Conservation (phyloP, 164 flowering plant genomes). For the Stephania japonica region DNA sequence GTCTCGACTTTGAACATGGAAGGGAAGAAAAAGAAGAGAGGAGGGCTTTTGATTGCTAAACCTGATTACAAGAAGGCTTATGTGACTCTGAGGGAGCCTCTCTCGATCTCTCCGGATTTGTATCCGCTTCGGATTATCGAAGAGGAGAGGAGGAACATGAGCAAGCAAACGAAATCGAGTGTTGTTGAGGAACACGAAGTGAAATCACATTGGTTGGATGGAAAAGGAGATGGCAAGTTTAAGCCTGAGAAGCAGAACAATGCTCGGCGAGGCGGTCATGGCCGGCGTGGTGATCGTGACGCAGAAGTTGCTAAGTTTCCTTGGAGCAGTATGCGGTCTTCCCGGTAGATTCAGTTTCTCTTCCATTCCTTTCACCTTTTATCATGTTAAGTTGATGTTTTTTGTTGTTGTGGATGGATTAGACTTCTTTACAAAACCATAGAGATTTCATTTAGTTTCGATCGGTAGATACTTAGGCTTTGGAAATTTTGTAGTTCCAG, state of each 20-base stretch:
- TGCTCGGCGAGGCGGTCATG: conserved; percentile 4
- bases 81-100: conserved; percentile 48
- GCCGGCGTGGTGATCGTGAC: conserved; percentile 10
- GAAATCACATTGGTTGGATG: conserved; percentile 64
- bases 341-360: conserved; percentile 16
- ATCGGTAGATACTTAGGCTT: too few species aligned
- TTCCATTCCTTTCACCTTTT: neutral
- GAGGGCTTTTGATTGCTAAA: conserved; percentile 56
- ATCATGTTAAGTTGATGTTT: neutral
- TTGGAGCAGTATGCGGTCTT: conserved; percentile 53
- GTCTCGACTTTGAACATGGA: conserved; percentile 82
- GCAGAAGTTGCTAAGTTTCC: conserved; percentile 45
- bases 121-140: conserved; percentile 49
- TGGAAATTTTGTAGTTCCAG: too few species aligned
- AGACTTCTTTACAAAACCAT: too few species aligned
- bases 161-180: conserved; percentile 37
- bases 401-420: neutral
- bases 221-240: conserved; percentile 9
- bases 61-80: conserved; percentile 87
- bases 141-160: conserved; percentile 44
- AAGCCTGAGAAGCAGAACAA: conserved; percentile 15
- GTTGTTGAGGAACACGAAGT: conserved; percentile 39
- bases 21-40: conserved; percentile 83
- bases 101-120: conserved; percentile 53
- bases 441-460: too few species aligned